Conservation (phyloP, 2,329 filamentous ascomycete species). For the Zymoseptoria ardabiliae region DNA sequence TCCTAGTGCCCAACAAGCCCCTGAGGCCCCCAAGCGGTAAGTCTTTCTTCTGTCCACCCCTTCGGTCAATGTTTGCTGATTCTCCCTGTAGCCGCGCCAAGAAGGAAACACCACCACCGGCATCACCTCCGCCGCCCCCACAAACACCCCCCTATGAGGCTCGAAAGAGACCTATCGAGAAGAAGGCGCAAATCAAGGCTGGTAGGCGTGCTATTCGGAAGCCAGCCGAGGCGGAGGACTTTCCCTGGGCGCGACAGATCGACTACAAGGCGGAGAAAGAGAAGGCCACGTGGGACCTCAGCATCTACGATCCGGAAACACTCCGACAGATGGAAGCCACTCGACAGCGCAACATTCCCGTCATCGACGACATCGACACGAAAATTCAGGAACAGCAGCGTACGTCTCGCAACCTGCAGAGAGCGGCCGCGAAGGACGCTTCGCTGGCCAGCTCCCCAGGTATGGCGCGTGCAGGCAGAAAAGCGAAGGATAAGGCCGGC, state of each 20-base stretch:
- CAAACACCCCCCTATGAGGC: conserved; percentile 17
- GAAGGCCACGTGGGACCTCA: conserved; percentile 25
- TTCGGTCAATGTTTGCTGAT: conserved; percentile 1
- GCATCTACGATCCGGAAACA: conserved; percentile 22
- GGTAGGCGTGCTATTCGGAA: conserved; percentile 18
- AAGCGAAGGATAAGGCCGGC: conserved; percentile 7
- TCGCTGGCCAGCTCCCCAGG: conserved; percentile 11
- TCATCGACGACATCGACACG: conserved; percentile 22
- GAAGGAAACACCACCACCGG: conserved; percentile 9
- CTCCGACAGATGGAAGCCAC: conserved; percentile 21
- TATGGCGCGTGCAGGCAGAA: conserved; percentile 17
- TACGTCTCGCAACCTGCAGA: conserved; percentile 10
- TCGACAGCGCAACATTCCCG: conserved; percentile 19
- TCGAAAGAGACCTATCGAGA: conserved; percentile 12
- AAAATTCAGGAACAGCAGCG: conserved; percentile 23
- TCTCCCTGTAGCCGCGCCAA: conserved; percentile 7
- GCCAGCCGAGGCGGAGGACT: conserved; percentile 20
- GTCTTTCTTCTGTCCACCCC: background rate
- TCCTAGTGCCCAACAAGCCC: background rate
- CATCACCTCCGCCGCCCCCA: conserved; percentile 15
- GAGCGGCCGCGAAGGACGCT: background rate
- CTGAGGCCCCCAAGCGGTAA: background rate
- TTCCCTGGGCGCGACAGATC: conserved; percentile 28
- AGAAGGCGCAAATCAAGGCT: conserved; percentile 10
- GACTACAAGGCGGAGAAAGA: conserved; percentile 22